Percentiles rank a stretch among this genome's conserved stretches.
phyloP scores from a whole-genome alignment of 768 basidiomycete genomes.

The Neoboletus subvelutipes region DNA sequence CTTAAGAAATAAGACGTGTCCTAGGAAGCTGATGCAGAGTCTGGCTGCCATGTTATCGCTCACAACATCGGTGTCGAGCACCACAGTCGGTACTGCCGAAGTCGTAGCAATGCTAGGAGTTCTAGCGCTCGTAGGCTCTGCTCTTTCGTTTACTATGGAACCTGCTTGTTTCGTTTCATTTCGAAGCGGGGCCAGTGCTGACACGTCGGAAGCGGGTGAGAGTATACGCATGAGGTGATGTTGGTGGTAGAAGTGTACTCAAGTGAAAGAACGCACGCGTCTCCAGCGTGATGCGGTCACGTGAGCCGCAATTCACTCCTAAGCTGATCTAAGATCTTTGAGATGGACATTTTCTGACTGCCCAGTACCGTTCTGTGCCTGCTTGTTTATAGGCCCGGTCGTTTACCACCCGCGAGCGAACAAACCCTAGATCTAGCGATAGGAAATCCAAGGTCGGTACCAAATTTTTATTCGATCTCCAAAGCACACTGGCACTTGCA shows the following conservation, averaged over 20 bases:
- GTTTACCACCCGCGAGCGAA: neutral
- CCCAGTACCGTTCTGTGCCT: no score
- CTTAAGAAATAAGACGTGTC: conserved; percentile 75
- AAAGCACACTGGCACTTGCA: no score
- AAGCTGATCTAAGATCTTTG: no score
- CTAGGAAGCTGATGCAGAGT: conserved; percentile 60
- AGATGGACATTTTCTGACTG: no score
- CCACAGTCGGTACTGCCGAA: conserved; percentile 38
- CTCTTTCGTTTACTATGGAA: neutral
- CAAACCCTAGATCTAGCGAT: neutral
- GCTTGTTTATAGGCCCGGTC: no score
- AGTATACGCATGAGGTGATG: conserved; percentile 15
- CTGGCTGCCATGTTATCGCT: conserved; percentile 60
- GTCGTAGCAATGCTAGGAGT: neutral
- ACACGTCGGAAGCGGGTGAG: neutral
- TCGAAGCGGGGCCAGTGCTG: neutral
- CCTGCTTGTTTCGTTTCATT: neutral
- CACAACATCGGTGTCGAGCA: conserved; percentile 51
- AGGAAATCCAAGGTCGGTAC: neutral
- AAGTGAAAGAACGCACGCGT: neutral
- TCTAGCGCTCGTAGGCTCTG: neutral
- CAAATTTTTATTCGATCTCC: no score
- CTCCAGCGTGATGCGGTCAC: neutral
- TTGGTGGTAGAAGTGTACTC: neutral
- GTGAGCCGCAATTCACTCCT: neutral